Base-by-base conservation (phyloP, 306 rosid genomes). In the Pterocarpus santalinus region DNA sequence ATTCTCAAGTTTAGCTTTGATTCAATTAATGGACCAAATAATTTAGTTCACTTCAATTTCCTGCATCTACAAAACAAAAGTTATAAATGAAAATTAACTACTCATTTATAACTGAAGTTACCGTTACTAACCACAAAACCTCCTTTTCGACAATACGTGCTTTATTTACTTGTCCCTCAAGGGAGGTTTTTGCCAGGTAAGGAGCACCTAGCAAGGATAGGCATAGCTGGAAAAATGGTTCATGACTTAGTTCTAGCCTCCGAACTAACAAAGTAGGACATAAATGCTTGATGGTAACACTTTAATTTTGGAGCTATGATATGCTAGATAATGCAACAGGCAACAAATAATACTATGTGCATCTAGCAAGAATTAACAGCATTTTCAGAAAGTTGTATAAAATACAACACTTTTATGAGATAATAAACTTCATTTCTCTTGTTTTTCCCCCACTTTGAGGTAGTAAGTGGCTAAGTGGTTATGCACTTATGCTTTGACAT, bases 201-300 rank as follows among this genome's bases (percentile, higher is more conserved):
- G 63, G 61, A 72, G 7, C n/a, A 34, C 64, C 66, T 53, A 74
- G 75, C 47, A 28, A 44, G 12, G 63, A 60, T 53, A 46, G 81
- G 39, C 78, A 56, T 47, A 82, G 73, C 71, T 83, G 43, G 51
- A 39, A 72, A 52, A 67, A 33, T 63, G 51, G 81, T 65, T 75
- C 65, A 39, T 62, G 70, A 75, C 69, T 75, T 64, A 17, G 67
- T 73, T 57, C 11, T 1, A 64, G 22, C 39, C 61, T 51, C 61
- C 11, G 63, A 83, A 77, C 80, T 16, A 64, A 63, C 72, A 57
- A 63, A 67, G 80, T 32, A 53, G 30, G 51, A 69, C 65, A 69
- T 80, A 55, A 85, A 80, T 85, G 79, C 82, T 52, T 66, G 76
- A 65, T 3, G 43, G 72, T 64, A 69, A 62, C 79, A 39, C 69